A percentile compares a stretch with the other conserved stretches of the same genome.
Evolutionary conservation across 768 basidiomycete genomes (phyloP).

Genomic region (Tulasnella sp.): DNA sequence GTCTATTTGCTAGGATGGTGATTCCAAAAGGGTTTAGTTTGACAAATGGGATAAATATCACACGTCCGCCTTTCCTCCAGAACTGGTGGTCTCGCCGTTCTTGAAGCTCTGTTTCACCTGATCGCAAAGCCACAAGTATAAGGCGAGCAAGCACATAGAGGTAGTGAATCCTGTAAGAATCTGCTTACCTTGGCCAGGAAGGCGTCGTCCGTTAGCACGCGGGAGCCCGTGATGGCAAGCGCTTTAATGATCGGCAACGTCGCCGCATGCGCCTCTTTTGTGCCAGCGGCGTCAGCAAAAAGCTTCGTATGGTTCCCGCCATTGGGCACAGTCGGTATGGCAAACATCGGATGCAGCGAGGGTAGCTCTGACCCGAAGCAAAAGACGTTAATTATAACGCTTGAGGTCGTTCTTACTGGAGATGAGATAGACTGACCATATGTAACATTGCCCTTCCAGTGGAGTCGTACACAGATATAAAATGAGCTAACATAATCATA

Average conservation of each 20-base stretch:
- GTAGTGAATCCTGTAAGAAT: too few relatives aligned
- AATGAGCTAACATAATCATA: too few relatives aligned
- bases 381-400: neutral
- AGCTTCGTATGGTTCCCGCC: slow-evolving; percentile 71
- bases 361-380: slow-evolving; percentile 33
- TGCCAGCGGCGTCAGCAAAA: slow-evolving; percentile 55
- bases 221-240: slow-evolving; percentile 56
- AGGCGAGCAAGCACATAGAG: too few relatives aligned
- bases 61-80: too few relatives aligned
- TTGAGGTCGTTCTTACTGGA: neutral
- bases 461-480: too few relatives aligned
- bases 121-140: too few relatives aligned
- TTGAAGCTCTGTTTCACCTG: too few relatives aligned
- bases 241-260: slow-evolving; percentile 58
- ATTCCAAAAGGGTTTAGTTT: slow-evolving; percentile 56
- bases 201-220: slow-evolving; percentile 53
- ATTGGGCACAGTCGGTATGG: slow-evolving; percentile 58
- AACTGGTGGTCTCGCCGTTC: too few relatives aligned
- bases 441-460: slow-evolving; percentile 55
- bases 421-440: slow-evolving; percentile 12
- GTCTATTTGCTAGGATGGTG: too few relatives aligned
- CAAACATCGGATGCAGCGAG: slow-evolving; percentile 60
- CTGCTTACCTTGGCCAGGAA: slow-evolving; percentile 46
- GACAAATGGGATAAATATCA: too few relatives aligned
- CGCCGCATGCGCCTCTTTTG: slow-evolving; percentile 49